Percentiles rank a stretch among this genome's conserved stretches.
Evolutionary conservation across 495 filamentous ascomycete species (phyloP).

Genomic region (Penicillium bovifimosum): DNA sequence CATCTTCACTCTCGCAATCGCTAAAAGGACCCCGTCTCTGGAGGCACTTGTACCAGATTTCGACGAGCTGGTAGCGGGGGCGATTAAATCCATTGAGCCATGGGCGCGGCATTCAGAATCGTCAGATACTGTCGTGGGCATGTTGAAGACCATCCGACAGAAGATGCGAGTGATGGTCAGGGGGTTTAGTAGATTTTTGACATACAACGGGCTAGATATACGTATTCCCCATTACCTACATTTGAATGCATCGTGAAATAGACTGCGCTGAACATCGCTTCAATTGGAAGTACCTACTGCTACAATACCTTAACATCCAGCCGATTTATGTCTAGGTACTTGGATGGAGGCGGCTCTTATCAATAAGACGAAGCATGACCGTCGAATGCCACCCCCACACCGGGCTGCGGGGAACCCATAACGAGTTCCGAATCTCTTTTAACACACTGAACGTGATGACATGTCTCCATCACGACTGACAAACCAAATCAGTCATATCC

Average conservation of each 20-base stretch:
- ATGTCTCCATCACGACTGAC: conserved; percentile 27
- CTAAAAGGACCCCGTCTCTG: conserved; percentile 13
- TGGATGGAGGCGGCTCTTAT: no score
- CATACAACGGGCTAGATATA: not conserved
- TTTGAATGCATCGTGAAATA: not conserved
- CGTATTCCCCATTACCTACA: not conserved
- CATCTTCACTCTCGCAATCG: conserved; percentile 15
- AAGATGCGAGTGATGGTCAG: conserved; percentile 8
- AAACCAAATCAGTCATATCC: conserved; percentile 22
- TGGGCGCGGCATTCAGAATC: conserved; percentile 15
- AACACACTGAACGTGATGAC: not conserved
- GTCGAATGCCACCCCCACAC: not conserved
- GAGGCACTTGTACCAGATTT: conserved; percentile 15
- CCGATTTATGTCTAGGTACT: no score
- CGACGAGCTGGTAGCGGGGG: conserved; percentile 8
- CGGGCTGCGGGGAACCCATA: not conserved
- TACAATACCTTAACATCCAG: no score
- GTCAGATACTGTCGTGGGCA: conserved; percentile 14
- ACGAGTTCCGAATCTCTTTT: not conserved
- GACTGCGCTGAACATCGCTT: not conserved
- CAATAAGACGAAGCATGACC: not conserved
- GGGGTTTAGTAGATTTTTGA: not conserved
- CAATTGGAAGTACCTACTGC: no score
- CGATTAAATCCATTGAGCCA: conserved; percentile 7
- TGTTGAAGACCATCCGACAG: conserved; percentile 18